These are phyloP conservation scores for Chlorella ohadii DNA, from an alignment of 139 green algal genomes.

Conservation along the genomic window DNA sequence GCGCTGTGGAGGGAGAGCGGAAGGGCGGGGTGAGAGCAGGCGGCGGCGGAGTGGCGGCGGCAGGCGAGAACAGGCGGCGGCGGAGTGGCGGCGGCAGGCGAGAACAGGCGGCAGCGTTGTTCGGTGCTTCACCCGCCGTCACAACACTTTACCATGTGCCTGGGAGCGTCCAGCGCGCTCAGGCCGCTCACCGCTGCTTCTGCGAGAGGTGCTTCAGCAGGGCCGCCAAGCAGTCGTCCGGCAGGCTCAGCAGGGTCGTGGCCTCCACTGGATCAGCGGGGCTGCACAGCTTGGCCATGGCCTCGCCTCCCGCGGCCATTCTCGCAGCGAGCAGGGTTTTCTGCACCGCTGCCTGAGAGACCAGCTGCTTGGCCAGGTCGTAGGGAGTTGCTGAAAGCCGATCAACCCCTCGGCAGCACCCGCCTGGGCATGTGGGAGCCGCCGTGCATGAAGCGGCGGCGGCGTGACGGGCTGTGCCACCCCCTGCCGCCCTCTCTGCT, in stretches of 20 bases:
- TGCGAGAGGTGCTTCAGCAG: not conserved
- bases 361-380: too few species aligned
- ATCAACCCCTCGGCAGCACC: too few species aligned
- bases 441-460: too few species aligned
- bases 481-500: too few species aligned
- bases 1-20: not conserved
- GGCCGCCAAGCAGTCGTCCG: constrained; percentile 10
- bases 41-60: too few species aligned
- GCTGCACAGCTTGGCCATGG: constrained; percentile 8
- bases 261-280: not conserved
- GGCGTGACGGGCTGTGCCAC: too few species aligned
- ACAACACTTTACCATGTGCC: not conserved
- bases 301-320: too few species aligned
- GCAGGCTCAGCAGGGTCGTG: not conserved
- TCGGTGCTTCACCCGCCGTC: not conserved
- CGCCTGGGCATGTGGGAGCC: too few species aligned
- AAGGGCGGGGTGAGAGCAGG: not conserved
- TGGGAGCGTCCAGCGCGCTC: not conserved
- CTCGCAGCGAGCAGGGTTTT: too few species aligned
- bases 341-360: too few species aligned
- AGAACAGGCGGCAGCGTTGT: not conserved
- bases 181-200: not conserved
- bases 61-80: not conserved
- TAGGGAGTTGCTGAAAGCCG: too few species aligned
- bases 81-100: not conserved